Conservation (phyloP, 768 basidiomycete species). For the Daedaleopsis nitida region DNA sequence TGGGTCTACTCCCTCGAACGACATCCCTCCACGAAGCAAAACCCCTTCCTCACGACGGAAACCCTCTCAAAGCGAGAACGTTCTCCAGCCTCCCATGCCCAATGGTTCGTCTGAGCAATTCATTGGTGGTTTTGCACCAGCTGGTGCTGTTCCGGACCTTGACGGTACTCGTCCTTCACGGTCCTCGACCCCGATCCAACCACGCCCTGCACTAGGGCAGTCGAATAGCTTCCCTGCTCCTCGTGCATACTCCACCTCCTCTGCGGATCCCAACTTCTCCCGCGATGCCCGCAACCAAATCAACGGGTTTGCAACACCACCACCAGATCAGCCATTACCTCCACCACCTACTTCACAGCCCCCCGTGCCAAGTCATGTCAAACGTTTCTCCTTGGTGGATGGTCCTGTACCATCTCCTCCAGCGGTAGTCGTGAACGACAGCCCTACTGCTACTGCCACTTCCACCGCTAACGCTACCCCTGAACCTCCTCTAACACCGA, state of each 20-base stretch:
- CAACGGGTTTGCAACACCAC: constrained; percentile 16
- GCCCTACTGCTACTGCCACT: constrained; percentile 27
- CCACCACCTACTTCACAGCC: constrained; percentile 14
- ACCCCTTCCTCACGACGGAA: constrained; percentile 33
- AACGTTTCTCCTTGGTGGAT: constrained; percentile 80
- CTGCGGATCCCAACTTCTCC: constrained; percentile 13
- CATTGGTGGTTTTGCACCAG: constrained; percentile 52
- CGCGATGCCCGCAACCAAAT: constrained; percentile 16
- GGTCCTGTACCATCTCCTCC: constrained; percentile 57
- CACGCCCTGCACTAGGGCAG: constrained; percentile 9
- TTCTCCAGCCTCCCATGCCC: constrained; percentile 6
- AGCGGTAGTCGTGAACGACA: constrained; percentile 55
- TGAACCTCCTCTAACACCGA: constrained; percentile 2
- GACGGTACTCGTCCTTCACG: constrained; percentile 17
- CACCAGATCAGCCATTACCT: constrained; percentile 3
- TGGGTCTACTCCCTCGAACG: constrained; percentile 29
- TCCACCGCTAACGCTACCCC: constrained; percentile 3
- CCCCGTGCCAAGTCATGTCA: constrained; percentile 59
- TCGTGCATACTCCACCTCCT: constrained; percentile 19
- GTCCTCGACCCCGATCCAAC: constrained; percentile 24
- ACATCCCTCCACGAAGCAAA: constrained; percentile 41
- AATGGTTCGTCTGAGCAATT: constrained; percentile 40
- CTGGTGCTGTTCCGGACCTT: constrained; percentile 10
- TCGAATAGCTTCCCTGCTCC: constrained; percentile 10
- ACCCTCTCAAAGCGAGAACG: constrained; percentile 19